Base-by-base conservation (phyloP, 2,329 filamentous ascomycete genomes). In the Hansfordia pulvinata region DNA sequence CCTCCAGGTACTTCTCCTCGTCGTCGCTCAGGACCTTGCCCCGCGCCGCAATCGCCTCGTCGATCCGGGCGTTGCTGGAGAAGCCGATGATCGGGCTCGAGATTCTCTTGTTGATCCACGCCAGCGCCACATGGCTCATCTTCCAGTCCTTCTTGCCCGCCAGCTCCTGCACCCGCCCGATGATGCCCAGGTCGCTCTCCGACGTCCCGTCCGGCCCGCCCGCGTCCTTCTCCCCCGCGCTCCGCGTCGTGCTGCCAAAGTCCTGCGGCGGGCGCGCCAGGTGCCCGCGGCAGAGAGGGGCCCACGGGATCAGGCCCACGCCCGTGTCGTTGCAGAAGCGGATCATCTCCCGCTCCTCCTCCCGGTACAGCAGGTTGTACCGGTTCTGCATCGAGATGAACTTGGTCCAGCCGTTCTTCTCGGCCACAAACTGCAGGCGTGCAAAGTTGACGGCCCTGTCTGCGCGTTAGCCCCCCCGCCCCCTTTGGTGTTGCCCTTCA, bases 111-210 rank as follows among this genome's bases (percentile, higher is more conserved):
- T 68, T 52, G 30, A 64, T 60, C 76, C 76, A 81, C 3, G 71
- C 72, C 29, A 75, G 57, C 2, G 69, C 63, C 12, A 81, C 64
- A 30, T 76, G 64, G 23, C 68, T 65, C 64, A 80, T 79, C 35
- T 60, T 67, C 43, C 66, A 61, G 1, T 54, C 61, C 35, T 62
- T 61, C 49, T 70, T 69, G 34, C 58, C 53, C 0, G 72, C 68
- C 10, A 76, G 36, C 43, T 76, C 63, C 44, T 74, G 59, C 3
- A 73, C 64, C 1, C 66, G 56, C 18, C 50, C 47, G 25, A 72
- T 57, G 31, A 67, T 44, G 9, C 34, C 68, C 10, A 41, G 38
- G 20, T 40, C 44, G 7, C 36, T 35, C 20, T 37, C 44, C 53
- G 50, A 41, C 9, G 29, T 59, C 47, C 41, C 39, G 31, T 39